Base-by-base conservation (phyloP, 257 asterid genomes). In the Plantago ovata region DNA sequence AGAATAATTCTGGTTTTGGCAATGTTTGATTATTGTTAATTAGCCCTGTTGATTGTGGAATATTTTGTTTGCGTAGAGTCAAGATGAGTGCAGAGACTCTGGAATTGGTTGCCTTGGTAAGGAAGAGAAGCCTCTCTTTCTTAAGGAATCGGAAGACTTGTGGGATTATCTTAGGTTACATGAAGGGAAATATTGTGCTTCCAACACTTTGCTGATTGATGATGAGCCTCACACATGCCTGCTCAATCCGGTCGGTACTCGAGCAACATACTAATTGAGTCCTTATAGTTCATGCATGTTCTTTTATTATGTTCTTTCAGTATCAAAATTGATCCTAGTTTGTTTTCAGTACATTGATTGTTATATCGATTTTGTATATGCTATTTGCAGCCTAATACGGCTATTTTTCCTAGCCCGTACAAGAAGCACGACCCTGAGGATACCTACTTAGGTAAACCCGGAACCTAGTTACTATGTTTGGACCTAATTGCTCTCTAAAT, bases 171-270 rank as follows among this genome's bases (percentile, higher is more conserved):
- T 57, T 10, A 11, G 14, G 3, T 62, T 44, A 46, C 62, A 60
- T 28, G 83, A n/a, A n/a, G n/a, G 74, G 15, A 64, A 71, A 33
- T 84, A 65, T 61, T 66, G 81, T 23, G 60, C 85, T 15, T 58
- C 79, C 0, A 79, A 84, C 16, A 84, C 89, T 33, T 38, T 81
- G 61, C 9, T 84, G 43, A 63, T 84, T 42, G 94, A 84, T 36
- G 78, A 73, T n/a, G 89, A 84, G 8, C 86, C 89, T 6, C 75
- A 72, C 44, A 62, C 62, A 0, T 33, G 69, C 46, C 80, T 84
- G 0, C 75, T 77, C 15, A 84, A 84, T 58, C 84, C 84, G 45
- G 86, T 84, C 6, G 36, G 36, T 28, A 28, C 36, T 28, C 7
- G 36, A 28, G 4, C 36, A 28, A 28, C 36, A 4, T 28, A 28